Base-by-base conservation (phyloP, 768 basidiomycete species). In the Lentinus brumalis region DNA sequence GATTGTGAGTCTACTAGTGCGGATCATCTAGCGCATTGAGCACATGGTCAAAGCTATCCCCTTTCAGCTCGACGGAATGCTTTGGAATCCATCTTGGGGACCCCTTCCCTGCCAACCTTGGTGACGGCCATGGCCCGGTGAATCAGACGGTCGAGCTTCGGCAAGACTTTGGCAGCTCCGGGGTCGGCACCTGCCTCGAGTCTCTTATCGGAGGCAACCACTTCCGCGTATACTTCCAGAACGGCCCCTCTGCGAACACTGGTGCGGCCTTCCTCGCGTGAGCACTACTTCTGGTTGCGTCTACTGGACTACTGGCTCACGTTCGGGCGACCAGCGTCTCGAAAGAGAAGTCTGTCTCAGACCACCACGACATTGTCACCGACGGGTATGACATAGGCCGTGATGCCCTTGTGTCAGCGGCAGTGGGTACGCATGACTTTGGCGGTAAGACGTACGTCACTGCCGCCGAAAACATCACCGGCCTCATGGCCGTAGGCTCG, bases 191-290 rank as follows among this genome's bases (percentile, higher is more conserved):
- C 10, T 84, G 82, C 60, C 57, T 76, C 8, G 83, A 82, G 70
- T 76, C 71, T 52, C 63, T 79, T 42, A 61, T 76, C 4, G 82
- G 82, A 1, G 82, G 82, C 0, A 78, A 81, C 64, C 82, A 83
- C 64, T 77, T 83, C 63, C 74, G 83, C 14, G 76, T 84, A 5
- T 88, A 70, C 70, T 79, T 78, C 44, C 87, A 89, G 70, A 84
- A 88, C 62, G 87, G 87, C 1, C 69, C 81, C 3, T 21, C 31
- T 15, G 87, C 86, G 2, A 41, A 79, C 53, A 82, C 71, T 35
- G 76, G 76, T 0, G 79, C 81, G 4, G 70, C 88, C 31, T 91
- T 89, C 71, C 76, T 86, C 18, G 84, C 83, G 83, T 86, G 69
- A 65, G 83, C 73, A 1, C 30, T 38, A 44, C 21, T 42, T 47